phyloP scores from a whole-genome alignment of 306 rosid genomes.

The Lathyrus tuberosus region DNA sequence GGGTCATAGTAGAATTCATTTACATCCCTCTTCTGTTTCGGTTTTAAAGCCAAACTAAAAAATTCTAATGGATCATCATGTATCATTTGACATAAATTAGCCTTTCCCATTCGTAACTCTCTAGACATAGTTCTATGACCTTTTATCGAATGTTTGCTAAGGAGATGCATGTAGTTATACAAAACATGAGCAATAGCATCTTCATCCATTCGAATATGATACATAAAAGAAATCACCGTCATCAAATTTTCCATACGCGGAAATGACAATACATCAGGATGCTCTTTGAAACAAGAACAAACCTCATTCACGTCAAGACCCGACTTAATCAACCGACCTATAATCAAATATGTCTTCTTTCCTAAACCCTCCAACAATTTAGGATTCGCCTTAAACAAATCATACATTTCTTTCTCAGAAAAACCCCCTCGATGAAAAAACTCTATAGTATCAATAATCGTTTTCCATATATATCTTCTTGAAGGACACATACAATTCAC shows the following conservation, averaged over 20 bases:
- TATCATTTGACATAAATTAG: conserved; percentile 52
- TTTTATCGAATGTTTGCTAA: conserved; percentile 53
- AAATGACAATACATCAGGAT: conserved; percentile 52
- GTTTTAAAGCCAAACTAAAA: conserved; percentile 56
- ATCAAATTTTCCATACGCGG: conserved; percentile 53
- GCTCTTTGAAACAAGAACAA: conserved; percentile 51
- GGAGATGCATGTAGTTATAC: conserved; percentile 49
- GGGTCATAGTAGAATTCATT: conserved; percentile 37
- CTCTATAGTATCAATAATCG: conserved; percentile 59
- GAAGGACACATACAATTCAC: conserved; percentile 52
- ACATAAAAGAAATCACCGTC: conserved; percentile 56
- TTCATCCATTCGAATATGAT: conserved; percentile 56
- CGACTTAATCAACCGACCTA: conserved; percentile 53
- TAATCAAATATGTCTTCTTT: conserved; percentile 51
- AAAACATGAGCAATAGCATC: conserved; percentile 56
- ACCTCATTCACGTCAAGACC: conserved; percentile 57
- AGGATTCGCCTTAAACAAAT: conserved; percentile 60
- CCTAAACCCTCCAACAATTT: conserved; percentile 64
- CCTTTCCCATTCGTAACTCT: conserved; percentile 56
- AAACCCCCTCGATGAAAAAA: conserved; percentile 59
- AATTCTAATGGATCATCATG: conserved; percentile 62
- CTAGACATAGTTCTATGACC: conserved; percentile 58
- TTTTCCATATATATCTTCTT: conserved; percentile 58
- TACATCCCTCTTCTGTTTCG: conserved; percentile 34
- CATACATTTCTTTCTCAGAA: conserved; percentile 50